Conservation (phyloP, 306 rosid genomes). For the Pterocarpus macrocarpus region DNA sequence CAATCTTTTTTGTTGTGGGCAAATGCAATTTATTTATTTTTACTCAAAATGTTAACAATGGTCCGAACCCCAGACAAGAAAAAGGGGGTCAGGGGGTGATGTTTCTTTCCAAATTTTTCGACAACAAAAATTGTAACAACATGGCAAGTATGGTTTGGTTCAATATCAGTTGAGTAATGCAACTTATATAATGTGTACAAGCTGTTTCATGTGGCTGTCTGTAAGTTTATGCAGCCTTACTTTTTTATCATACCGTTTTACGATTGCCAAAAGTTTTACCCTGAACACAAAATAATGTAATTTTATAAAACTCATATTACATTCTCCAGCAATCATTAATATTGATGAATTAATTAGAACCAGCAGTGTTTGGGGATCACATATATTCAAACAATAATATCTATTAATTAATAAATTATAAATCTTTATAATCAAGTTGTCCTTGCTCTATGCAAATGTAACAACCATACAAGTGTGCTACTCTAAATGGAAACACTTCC, state of each 20-base stretch:
- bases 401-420: neutral
- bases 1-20: conserved; percentile 37
- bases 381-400: neutral
- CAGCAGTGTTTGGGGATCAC: neutral
- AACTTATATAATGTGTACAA: neutral
- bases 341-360: neutral
- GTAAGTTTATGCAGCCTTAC: neutral
- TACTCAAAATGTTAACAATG: neutral
- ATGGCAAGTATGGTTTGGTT: neutral
- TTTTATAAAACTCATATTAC: neutral
- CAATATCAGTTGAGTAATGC: neutral
- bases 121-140: conserved; percentile 30
- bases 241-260: neutral
- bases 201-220: neutral
- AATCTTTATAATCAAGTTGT: no score
- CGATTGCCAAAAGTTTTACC: neutral
- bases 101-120: conserved; percentile 38
- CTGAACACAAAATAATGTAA: neutral
- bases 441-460: no score
- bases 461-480: no score
- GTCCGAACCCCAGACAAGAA: neutral
- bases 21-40: conserved; percentile 25
- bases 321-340: conserved; percentile 10
- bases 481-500: neutral
- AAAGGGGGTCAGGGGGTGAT: conserved; percentile 3